phyloP scores from a whole-genome alignment of 2,329 filamentous ascomycete genomes.

The Xylariaceae sp. region DNA sequence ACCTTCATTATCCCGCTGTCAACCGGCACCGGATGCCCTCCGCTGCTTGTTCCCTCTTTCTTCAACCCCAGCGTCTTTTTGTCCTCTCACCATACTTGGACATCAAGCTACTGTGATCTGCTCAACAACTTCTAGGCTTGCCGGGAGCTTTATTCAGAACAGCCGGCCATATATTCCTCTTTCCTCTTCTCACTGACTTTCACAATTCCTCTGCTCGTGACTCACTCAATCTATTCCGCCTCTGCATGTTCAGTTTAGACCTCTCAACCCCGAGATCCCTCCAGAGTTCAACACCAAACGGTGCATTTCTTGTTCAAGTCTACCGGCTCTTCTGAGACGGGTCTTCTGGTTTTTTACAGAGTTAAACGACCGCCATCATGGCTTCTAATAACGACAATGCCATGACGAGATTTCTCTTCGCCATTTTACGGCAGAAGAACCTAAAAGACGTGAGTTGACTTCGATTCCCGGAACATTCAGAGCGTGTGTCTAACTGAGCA shows the following conservation, averaged over 20 bases:
- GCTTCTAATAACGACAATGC: slow-evolving; percentile 51
- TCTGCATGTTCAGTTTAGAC: slow-evolving; percentile 30
- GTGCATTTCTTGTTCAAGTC: slow-evolving; percentile 30
- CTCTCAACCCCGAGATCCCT: slow-evolving; percentile 20
- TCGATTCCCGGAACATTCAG: background rate
- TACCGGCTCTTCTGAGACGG: slow-evolving; percentile 17
- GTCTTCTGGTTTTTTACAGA: slow-evolving; percentile 5
- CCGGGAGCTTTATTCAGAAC: slow-evolving; percentile 26
- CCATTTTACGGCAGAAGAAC: slow-evolving; percentile 55
- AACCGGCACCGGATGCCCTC: slow-evolving; percentile 22
- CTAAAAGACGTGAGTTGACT: slow-evolving; percentile 52
- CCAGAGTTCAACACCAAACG: slow-evolving; percentile 22
- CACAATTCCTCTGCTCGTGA: slow-evolving; percentile 34
- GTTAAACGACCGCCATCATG: slow-evolving; percentile 37
- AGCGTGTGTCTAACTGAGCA: slow-evolving; percentile 16
- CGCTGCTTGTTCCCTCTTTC: slow-evolving; percentile 21
- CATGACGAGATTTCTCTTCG: slow-evolving; percentile 55
- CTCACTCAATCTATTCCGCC: slow-evolving; percentile 35
- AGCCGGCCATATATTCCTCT: slow-evolving; percentile 36
- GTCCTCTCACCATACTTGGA: slow-evolving; percentile 26
- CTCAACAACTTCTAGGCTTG: slow-evolving; percentile 24
- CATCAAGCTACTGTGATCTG: slow-evolving; percentile 31
- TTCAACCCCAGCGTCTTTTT: slow-evolving; percentile 22
- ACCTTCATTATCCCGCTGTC: slow-evolving; percentile 24
- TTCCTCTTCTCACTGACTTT: slow-evolving; percentile 39